A percentile compares a stretch with the other conserved stretches of the same genome.
Conservation (phyloP, 2,329 filamentous ascomycete species). For the Fusarium papillatum region DNA sequence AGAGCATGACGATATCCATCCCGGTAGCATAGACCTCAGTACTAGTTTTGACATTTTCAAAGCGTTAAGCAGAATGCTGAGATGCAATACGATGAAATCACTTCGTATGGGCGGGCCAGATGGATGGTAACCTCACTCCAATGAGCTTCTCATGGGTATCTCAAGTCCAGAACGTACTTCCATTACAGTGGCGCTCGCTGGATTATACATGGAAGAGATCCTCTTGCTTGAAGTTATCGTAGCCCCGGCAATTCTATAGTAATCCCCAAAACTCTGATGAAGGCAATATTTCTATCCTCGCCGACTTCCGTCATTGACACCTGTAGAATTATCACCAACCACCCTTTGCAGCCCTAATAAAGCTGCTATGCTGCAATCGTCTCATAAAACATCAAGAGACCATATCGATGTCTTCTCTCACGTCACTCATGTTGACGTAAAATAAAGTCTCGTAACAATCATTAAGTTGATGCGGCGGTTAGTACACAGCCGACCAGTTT, state of each 20-base stretch:
- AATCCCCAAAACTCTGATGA: not conserved
- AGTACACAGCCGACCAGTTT: not conserved
- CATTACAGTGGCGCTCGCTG: not conserved
- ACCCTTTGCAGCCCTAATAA: not conserved
- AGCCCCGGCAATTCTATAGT: too few relatives aligned
- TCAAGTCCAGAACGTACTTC: not conserved
- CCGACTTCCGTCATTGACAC: too few relatives aligned
- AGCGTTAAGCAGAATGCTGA: not conserved
- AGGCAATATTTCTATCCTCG: not conserved
- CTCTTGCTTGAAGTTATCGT: too few relatives aligned
- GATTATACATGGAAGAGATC: too few relatives aligned
- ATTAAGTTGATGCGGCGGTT: not conserved
- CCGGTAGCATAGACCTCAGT: too few relatives aligned
- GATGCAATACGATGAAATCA: not conserved
- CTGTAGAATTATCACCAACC: not conserved
- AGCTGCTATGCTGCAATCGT: not conserved
- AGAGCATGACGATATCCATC: too few relatives aligned
- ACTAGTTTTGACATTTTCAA: too few relatives aligned
- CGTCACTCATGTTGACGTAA: fast-evolving
- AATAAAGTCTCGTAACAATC: not conserved
- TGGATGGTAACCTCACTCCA: not conserved
- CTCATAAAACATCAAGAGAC: not conserved
- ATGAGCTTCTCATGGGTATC: too few relatives aligned
- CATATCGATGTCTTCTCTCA: not conserved
- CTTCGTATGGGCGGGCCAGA: not conserved